phyloP scores from a whole-genome alignment of 805 yeast genomes.

The Myxozyma vanderwaltii region DNA sequence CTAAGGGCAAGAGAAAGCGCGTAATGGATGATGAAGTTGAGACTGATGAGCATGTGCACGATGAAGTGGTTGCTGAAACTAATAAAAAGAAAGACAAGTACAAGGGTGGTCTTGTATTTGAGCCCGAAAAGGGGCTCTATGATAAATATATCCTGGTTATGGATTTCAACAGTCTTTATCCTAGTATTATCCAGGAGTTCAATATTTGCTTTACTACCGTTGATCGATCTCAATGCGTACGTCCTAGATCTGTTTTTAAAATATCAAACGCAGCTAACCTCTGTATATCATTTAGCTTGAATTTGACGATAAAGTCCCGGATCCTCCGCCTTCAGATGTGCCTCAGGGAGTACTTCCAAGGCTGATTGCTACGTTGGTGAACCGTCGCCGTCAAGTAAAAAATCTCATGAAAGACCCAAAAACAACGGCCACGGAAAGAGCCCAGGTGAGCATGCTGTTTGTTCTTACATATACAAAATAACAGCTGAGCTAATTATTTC shows the following conservation, averaged over 20 bases:
- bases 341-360: constrained; percentile 84
- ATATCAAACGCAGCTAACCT: neutral
- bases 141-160: constrained; percentile 85
- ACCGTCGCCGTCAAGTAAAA: constrained; percentile 91
- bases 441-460: constrained; percentile 14
- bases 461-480: neutral
- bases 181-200: constrained; percentile 94
- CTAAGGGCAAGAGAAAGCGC: constrained; percentile 18
- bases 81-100: constrained; percentile 69
- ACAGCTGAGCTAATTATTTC: neutral
- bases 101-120: constrained; percentile 94
- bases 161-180: constrained; percentile 98
- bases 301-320: constrained; percentile 64
- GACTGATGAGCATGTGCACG: constrained; percentile 43
- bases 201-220: constrained; percentile 97
- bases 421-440: constrained; percentile 58
- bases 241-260: neutral
- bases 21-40: constrained; percentile 36
- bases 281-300: constrained; percentile 37
- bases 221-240: constrained; percentile 53
- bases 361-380: constrained; percentile 77
- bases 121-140: constrained; percentile 93
- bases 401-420: constrained; percentile 75
- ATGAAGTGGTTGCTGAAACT: constrained; percentile 41
- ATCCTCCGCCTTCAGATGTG: constrained; percentile 59